Conservation (phyloP, 2,329 filamentous ascomycete species). For the Diaporthe citriasiana region DNA sequence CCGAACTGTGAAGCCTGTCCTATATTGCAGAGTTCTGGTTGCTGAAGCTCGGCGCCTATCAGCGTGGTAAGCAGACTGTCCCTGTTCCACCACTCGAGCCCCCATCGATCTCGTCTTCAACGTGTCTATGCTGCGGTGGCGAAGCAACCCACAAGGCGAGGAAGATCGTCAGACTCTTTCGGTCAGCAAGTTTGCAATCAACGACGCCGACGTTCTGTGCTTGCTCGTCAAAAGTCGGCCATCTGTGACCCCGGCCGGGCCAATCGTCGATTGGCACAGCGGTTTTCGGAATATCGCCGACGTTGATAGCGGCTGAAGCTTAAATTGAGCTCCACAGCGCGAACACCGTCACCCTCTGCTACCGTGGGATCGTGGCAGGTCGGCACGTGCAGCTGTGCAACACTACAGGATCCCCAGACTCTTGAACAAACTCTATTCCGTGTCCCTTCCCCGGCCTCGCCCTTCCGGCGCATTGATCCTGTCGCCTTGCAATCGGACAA, state of each 20-base stretch:
- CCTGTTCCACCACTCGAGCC: neutral
- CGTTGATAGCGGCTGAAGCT: constrained; percentile 35
- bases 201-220: constrained; percentile 14
- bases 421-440: constrained; percentile 31
- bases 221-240: constrained; percentile 2
- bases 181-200: constrained; percentile 2
- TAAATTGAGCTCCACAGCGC: constrained; percentile 35
- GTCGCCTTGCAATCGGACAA: constrained; percentile 2
- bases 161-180: constrained; percentile 7
- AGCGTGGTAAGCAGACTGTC: constrained; percentile 12
- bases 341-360: constrained; percentile 27
- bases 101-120: neutral
- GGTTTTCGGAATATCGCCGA: constrained; percentile 14
- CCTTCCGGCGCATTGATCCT: constrained; percentile 27
- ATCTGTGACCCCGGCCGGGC: constrained; percentile 19
- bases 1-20: constrained; percentile 1
- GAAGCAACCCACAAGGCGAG: neutral
- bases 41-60: neutral
- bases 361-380: constrained; percentile 30
- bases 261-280: constrained; percentile 27
- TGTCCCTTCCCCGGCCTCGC: neutral
- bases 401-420: constrained; percentile 33
- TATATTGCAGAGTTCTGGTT: neutral
- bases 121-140: neutral
- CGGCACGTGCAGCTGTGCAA: constrained; percentile 31